phyloP scores from a whole-genome alignment of 805 yeast genomes.

The Candida methanosorbosa region DNA sequence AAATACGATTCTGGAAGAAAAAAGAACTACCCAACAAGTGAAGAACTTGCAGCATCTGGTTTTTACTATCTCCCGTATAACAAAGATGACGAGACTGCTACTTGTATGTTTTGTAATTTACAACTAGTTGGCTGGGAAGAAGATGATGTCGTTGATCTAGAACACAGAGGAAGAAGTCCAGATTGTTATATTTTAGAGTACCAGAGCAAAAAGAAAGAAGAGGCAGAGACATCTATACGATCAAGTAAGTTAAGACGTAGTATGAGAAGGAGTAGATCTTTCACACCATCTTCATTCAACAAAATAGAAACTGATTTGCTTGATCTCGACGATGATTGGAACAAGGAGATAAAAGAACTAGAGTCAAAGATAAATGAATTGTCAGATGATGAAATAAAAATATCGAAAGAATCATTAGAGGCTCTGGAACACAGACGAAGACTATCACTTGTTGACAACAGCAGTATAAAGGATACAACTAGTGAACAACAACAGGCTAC shows the following conservation, averaged over 20 bases:
- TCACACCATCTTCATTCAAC: too few relatives aligned
- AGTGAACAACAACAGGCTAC: too few relatives aligned
- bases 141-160: conserved; percentile 53
- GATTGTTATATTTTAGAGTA: conserved; percentile 32
- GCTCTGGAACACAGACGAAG: too few relatives aligned
- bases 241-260: neutral
- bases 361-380: too few relatives aligned
- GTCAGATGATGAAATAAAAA: neutral
- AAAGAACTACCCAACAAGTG: conserved; percentile 30
- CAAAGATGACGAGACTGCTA: conserved; percentile 41
- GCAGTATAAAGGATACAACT: too few relatives aligned
- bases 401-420: neutral
- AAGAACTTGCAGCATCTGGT: conserved; percentile 49
- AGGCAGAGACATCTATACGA: neutral
- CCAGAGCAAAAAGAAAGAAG: too few relatives aligned
- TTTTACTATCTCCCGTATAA: conserved; percentile 48
- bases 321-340: too few relatives aligned
- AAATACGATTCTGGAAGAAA: conserved; percentile 27
- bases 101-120: conserved; percentile 57
- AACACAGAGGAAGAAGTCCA: conserved; percentile 39
- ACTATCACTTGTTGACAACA: too few relatives aligned
- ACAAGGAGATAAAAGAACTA: too few relatives aligned
- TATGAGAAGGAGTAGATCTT: conserved; percentile 1
- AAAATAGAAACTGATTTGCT: too few relatives aligned
- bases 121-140: conserved; percentile 67